Conservation (phyloP, 495 filamentous ascomycete species). For the Xylaria scruposa region DNA sequence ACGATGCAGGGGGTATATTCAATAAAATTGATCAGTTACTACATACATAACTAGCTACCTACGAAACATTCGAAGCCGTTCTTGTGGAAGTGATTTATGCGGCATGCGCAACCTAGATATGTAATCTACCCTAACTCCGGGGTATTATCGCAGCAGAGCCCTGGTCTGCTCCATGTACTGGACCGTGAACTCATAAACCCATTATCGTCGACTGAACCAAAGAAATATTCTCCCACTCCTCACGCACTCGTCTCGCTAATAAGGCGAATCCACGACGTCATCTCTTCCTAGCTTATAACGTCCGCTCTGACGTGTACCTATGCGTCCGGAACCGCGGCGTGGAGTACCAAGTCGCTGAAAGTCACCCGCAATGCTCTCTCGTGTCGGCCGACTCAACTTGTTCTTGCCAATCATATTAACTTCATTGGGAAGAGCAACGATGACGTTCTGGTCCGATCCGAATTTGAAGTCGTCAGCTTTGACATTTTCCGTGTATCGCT, state of each 20-base stretch:
- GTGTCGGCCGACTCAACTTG: conserved; percentile 83
- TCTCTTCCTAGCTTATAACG: conserved; percentile 69
- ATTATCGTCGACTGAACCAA: conserved; percentile 12
- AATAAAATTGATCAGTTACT: background rate
- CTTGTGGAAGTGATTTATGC: background rate
- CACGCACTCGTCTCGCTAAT: conserved; percentile 47
- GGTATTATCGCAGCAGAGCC: conserved; percentile 24
- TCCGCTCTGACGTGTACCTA: conserved; percentile 59
- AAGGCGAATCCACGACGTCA: conserved; percentile 86
- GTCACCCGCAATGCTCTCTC: conserved; percentile 81
- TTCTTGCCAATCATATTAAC: conserved; percentile 94
- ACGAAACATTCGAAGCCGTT: conserved; percentile 17
- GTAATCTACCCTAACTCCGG: conserved; percentile 24
- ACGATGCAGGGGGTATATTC: background rate
- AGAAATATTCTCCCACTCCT: background rate
- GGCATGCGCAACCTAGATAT: background rate
- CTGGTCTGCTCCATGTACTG: conserved; percentile 3
- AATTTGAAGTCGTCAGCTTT: conserved; percentile 99
- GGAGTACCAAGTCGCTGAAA: conserved; percentile 54
- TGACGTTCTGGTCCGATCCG: conserved; percentile 95
- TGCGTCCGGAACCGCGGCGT: conserved; percentile 52
- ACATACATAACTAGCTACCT: conserved; percentile 18
- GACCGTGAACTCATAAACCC: conserved; percentile 20
- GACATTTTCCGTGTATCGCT: conserved; percentile 92
- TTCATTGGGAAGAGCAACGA: conserved; percentile 94